phyloP scores from a whole-genome alignment of 2,329 filamentous ascomycete genomes.

The Diaporthe ampelina region DNA sequence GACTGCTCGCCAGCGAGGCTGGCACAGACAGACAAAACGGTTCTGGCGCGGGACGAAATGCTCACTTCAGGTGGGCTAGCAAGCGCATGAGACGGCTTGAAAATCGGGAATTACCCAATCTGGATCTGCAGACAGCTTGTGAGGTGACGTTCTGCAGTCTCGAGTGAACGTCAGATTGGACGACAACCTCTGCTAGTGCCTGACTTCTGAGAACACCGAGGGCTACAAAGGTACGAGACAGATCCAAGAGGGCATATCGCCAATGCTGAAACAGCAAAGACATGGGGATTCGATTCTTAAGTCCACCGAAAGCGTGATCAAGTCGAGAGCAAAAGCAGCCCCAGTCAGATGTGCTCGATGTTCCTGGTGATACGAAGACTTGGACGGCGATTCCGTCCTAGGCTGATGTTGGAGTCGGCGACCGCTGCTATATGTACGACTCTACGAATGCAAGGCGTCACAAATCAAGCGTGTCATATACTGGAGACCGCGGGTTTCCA shows the following conservation, averaged over 20 bases:
- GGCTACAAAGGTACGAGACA: neutral
- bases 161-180: neutral
- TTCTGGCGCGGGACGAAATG: neutral
- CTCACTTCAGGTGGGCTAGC: neutral
- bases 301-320: neutral
- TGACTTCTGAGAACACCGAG: neutral
- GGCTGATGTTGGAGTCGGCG: neutral
- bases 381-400: neutral
- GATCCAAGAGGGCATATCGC: neutral
- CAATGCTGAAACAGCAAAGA: neutral
- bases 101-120: too few species aligned
- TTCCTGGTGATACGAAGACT: neutral
- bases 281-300: neutral
- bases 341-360: neutral
- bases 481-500: slow-evolving; percentile 12
- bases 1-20: neutral
- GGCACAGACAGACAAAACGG: neutral
- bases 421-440: slow-evolving; percentile 23
- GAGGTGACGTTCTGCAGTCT: neutral
- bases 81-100: neutral
- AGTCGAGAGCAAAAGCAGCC: neutral
- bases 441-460: neutral
- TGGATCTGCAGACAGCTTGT: neutral
- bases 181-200: neutral
- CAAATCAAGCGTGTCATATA: neutral